Evolutionary conservation across 2,329 filamentous ascomycete species (phyloP).

Genomic region (Stachybotrys chlorohalonatus): DNA sequence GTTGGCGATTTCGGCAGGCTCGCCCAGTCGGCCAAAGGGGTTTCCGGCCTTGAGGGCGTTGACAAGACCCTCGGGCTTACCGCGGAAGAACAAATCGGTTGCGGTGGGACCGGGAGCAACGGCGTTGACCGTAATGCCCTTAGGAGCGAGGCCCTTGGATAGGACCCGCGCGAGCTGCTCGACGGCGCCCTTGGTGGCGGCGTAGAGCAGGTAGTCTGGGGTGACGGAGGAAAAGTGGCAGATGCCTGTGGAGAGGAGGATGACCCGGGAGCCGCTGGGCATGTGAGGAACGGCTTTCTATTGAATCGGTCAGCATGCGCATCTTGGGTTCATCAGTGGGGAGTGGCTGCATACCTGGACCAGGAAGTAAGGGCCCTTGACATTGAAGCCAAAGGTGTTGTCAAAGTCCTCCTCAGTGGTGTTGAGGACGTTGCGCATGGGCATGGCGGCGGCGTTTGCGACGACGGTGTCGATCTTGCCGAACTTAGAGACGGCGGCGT

Average conservation of each 20-base stretch:
- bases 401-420: slow-evolving; percentile 44
- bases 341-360: slow-evolving; percentile 23
- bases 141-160: slow-evolving; percentile 43
- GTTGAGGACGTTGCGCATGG: slow-evolving; percentile 37
- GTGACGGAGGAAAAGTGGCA: slow-evolving; percentile 26
- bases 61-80: slow-evolving; percentile 36
- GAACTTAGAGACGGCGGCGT: slow-evolving; percentile 36
- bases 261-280: slow-evolving; percentile 34
- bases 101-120: slow-evolving; percentile 35
- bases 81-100: slow-evolving; percentile 45
- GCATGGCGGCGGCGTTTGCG: slow-evolving; percentile 44
- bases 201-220: slow-evolving; percentile 41
- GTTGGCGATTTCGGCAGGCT: slow-evolving; percentile 10
- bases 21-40: slow-evolving; percentile 10
- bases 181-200: slow-evolving; percentile 47
- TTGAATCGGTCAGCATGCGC: background rate
- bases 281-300: slow-evolving; percentile 45
- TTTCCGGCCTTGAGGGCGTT: slow-evolving; percentile 23
- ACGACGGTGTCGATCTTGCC: slow-evolving; percentile 51
- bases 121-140: slow-evolving; percentile 39
- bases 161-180: slow-evolving; percentile 48
- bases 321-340: background rate
- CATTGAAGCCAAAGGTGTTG: slow-evolving; percentile 38
- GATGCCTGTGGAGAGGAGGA: slow-evolving; percentile 40
- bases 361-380: slow-evolving; percentile 49